phyloP scores from a whole-genome alignment of 768 basidiomycete genomes.

The Tubosaeta sp. region DNA sequence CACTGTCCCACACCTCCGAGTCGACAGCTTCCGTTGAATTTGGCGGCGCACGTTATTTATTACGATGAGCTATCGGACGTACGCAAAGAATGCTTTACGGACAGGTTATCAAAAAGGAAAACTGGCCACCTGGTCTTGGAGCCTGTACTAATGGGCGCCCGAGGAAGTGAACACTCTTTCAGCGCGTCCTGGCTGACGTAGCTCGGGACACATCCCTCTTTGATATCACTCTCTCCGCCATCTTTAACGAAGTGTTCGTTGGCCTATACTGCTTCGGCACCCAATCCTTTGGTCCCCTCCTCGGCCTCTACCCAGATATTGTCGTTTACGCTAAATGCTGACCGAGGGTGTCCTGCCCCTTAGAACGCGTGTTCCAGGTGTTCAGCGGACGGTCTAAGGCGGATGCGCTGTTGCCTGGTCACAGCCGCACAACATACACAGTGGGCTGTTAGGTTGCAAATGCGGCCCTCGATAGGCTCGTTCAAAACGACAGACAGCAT shows the following conservation, averaged over 20 bases:
- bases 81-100: conserved; percentile 52
- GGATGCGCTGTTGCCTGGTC: conserved; percentile 89
- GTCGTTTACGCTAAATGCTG: conserved; percentile 90
- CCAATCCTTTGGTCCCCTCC: conserved; percentile 55
- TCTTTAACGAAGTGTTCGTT: conserved; percentile 95
- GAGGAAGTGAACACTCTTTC: conserved; percentile 97
- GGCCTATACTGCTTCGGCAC: conserved; percentile 87
- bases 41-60: conserved; percentile 61
- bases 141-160: conserved; percentile 91
- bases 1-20: conserved; percentile 39
- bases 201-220: conserved; percentile 51
- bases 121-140: conserved; percentile 83
- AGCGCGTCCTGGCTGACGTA: conserved; percentile 78
- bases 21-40: conserved; percentile 22
- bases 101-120: conserved; percentile 38
- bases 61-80: conserved; percentile 62
- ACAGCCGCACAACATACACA: conserved; percentile 93
- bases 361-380: conserved; percentile 71
- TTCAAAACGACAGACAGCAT: conserved; percentile 51
- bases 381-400: conserved; percentile 74
- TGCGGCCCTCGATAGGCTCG: conserved; percentile 56
- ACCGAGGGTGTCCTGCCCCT: conserved; percentile 89
- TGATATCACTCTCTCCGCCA: conserved; percentile 67
- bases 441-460: conserved; percentile 91
- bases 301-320: conserved; percentile 80